Conservation (phyloP, 73 alveolate species). For the Paramecium octaurelia region DNA sequence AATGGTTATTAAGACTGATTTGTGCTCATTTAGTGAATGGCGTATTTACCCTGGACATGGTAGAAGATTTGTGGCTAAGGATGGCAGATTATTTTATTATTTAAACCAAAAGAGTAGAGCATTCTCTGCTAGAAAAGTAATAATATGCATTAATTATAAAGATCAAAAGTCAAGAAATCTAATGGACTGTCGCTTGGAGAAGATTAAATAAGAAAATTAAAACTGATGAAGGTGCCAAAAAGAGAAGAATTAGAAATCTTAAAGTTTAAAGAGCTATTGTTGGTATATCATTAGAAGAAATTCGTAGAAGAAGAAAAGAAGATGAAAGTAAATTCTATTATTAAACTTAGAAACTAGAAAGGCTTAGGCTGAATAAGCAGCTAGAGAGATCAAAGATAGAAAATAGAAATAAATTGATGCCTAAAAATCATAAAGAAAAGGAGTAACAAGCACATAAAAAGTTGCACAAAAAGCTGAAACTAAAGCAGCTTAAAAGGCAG, state of each 20-base stretch:
- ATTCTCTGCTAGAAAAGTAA: slow-evolving; percentile 74
- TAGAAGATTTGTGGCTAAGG: slow-evolving; percentile 82
- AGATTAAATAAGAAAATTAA: slow-evolving; percentile 86
- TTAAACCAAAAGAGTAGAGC: slow-evolving; percentile 72
- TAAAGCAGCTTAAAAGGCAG: not conserved
- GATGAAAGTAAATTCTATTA: slow-evolving; percentile 15
- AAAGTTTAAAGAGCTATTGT: slow-evolving; percentile 92
- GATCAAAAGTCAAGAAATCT: slow-evolving; percentile 84
- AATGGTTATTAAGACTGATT: slow-evolving; percentile 90
- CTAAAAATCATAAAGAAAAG: not conserved
- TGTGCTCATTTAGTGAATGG: slow-evolving; percentile 88
- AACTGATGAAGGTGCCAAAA: slow-evolving; percentile 77
- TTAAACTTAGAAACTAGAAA: slow-evolving; percentile 63
- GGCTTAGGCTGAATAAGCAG: slow-evolving; percentile 78
- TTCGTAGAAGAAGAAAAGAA: slow-evolving; percentile 80
- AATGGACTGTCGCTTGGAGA: slow-evolving; percentile 96
- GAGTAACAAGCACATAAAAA: not conserved
- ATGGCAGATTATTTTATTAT: slow-evolving; percentile 86
- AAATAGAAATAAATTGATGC: slow-evolving; percentile 64
- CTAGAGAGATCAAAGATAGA: slow-evolving; percentile 82
- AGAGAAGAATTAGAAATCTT: slow-evolving; percentile 81
- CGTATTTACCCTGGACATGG: slow-evolving; percentile 94
- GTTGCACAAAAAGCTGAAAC: slow-evolving; percentile 11
- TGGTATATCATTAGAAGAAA: slow-evolving; percentile 89
- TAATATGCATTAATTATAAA: not conserved